phyloP scores from a whole-genome alignment of 345 rosid species.

The Citrus sinensis region DVS_A1.0 CM039161.1:16774001-16774500 shows the following conservation, averaged over 20 bases:
- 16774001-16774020: too few species aligned
- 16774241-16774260: background rate
- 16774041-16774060: background rate
- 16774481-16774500: conserved; percentile 54
- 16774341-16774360: conserved; percentile 95
- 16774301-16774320: conserved; percentile 13
- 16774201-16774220: too few species aligned
- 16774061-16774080: background rate
- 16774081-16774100: background rate
- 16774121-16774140: background rate
- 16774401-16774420: conserved; percentile 81
- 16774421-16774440: conserved; percentile 99
- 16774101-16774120: background rate
- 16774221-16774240: background rate
- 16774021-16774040: too few species aligned
- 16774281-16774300: conserved; percentile 3
- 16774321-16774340: conserved; percentile 81
- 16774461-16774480: conserved; percentile 54
- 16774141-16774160: background rate
- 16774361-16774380: conserved; percentile 65
- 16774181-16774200: background rate
- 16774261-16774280: background rate
- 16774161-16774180: background rate
- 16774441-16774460: conserved; percentile 57
- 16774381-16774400: conserved; percentile 82